A percentile compares a stretch with the other conserved stretches of the same genome.
Conservation (phyloP, 176 grass and related monocot genomes). For the Alloteropsis semialata region DNA sequence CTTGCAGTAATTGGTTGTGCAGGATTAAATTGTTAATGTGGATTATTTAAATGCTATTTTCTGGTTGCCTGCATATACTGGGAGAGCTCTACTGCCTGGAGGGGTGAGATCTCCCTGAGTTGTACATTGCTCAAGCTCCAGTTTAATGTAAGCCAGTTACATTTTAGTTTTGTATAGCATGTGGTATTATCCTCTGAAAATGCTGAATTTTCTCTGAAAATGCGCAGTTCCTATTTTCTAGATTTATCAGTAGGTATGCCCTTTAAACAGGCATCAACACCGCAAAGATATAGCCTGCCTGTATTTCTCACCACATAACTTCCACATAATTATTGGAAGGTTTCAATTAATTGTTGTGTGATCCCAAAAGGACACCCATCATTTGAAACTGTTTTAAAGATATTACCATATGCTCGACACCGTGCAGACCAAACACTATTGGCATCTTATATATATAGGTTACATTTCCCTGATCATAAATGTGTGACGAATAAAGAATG, state of each 20-base stretch:
- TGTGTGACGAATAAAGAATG: conserved; percentile 34
- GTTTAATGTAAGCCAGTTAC: conserved; percentile 49
- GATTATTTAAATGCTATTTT: conserved; percentile 39
- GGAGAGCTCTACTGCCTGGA: conserved; percentile 42
- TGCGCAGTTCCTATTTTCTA: not conserved
- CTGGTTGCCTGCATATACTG: conserved; percentile 38
- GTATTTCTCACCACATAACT: not conserved
- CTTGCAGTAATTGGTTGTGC: conserved; percentile 78
- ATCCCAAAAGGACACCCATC: conserved; percentile 10
- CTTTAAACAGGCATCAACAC: conserved; percentile 17
- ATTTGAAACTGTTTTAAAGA: not conserved
- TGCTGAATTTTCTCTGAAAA: conserved; percentile 15
- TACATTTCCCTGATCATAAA: conserved; percentile 37
- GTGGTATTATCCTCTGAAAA: conserved; percentile 2
- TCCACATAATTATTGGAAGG: not conserved
- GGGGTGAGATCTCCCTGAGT: conserved; percentile 35
- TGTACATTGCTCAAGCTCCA: conserved; percentile 45
- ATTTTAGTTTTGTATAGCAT: conserved; percentile 46
- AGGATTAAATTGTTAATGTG: conserved; percentile 35
- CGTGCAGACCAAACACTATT: conserved; percentile 14
- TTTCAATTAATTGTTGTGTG: not conserved
- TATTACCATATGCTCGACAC: conserved; percentile 21
- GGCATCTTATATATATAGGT: conserved; percentile 23
- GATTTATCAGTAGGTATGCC: not conserved
- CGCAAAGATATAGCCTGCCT: conserved; percentile 3